phyloP scores from a whole-genome alignment of 257 asterid species.

The Solanum paucissectum region DNA sequence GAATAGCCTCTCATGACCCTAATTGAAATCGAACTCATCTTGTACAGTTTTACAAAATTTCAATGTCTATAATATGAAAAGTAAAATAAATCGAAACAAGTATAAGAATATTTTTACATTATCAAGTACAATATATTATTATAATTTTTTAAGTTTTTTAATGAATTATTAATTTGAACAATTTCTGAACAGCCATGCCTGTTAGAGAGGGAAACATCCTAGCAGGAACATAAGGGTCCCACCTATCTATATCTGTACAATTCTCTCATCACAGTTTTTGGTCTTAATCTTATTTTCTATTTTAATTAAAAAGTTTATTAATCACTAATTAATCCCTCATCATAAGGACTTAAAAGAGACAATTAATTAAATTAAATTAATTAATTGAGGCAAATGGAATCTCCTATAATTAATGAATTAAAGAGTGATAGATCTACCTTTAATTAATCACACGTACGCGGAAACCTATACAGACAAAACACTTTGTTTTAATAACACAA shows the following conservation, averaged over 20 bases:
- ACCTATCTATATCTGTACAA: not conserved
- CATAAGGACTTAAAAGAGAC: constrained; percentile 34
- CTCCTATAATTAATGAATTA: constrained; percentile 15
- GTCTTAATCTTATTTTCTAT: not conserved
- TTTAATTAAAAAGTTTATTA: not conserved
- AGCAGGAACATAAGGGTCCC: not conserved
- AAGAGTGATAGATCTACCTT: constrained; percentile 31
- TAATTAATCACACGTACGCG: constrained; percentile 66
- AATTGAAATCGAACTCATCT: not conserved
- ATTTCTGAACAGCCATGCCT: not conserved
- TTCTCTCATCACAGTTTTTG: not conserved
- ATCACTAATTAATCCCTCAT: not conserved
- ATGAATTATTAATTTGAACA: not conserved
- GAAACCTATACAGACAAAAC: constrained; percentile 47
- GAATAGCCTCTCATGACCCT: not conserved
- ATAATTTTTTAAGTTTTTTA: not conserved
- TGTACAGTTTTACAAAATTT: not conserved
- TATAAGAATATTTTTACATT: not conserved
- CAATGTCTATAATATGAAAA: not conserved
- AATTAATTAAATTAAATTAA: constrained; percentile 4
- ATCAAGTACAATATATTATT: not conserved
- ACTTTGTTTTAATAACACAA: constrained; percentile 15
- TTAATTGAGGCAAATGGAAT: constrained; percentile 31
- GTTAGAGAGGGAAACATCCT: not conserved
- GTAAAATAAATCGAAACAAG: not conserved